Conservation (phyloP, 192 early-diverging fungal genomes). For the Funneliformis mosseae region DNA sequence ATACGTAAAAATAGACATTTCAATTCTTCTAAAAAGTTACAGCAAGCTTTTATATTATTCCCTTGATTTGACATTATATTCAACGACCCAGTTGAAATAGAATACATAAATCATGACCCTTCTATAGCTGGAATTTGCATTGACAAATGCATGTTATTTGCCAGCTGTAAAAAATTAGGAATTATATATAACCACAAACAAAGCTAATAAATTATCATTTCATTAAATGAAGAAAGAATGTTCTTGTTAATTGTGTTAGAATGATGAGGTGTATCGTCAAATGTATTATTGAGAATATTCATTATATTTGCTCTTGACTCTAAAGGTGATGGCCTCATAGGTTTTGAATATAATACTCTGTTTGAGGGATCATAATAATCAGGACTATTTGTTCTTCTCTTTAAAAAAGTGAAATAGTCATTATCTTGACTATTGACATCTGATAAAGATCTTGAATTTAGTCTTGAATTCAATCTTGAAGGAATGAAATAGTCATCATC, state of each 20-base stretch:
- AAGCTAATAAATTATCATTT: neutral
- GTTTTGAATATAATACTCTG: no score
- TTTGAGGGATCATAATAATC: no score
- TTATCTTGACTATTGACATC: no score
- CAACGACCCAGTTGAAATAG: no score
- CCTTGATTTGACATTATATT: no score
- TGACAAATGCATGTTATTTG: constrained; percentile 5
- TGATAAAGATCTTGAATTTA: no score
- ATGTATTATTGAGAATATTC: neutral
- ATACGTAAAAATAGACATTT: neutral
- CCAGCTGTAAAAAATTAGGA: neutral
- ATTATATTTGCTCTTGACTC: neutral
- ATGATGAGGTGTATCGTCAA: neutral
- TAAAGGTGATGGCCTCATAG: neutral
- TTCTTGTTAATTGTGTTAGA: neutral
- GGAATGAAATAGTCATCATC: no score
- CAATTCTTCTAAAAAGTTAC: neutral
- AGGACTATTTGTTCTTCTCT: no score
- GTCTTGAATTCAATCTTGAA: no score
- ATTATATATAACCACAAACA: neutral
- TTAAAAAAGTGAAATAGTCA: no score
- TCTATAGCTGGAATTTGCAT: neutral
- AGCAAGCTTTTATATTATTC: neutral
- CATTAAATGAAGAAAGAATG: neutral
- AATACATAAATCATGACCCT: neutral